Conservation (phyloP, 495 filamentous ascomycete species). For the Xeromyces bisporus region DNA sequence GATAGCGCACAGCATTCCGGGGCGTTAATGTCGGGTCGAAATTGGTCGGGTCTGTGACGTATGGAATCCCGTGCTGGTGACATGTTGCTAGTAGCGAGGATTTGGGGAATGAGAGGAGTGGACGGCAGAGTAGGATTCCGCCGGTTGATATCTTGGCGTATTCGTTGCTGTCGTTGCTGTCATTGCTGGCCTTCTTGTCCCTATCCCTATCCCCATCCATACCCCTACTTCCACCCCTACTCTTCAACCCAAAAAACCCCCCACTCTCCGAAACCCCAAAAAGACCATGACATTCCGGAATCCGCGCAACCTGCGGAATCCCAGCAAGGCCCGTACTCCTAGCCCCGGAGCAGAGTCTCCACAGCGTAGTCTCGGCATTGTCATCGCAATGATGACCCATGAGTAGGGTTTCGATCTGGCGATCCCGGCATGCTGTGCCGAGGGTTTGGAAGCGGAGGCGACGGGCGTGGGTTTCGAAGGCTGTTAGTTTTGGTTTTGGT, state of each 20-base stretch:
- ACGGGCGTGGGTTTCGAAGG: slow-evolving; percentile 68
- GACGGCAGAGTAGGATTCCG: slow-evolving; percentile 55
- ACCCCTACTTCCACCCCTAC: background rate
- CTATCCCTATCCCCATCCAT: background rate
- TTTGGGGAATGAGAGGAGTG: slow-evolving; percentile 61
- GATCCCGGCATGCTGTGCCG: slow-evolving; percentile 38
- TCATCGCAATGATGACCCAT: slow-evolving; percentile 77
- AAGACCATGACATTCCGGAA: slow-evolving; percentile 70
- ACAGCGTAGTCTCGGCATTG: slow-evolving; percentile 71
- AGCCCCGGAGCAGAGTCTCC: slow-evolving; percentile 48
- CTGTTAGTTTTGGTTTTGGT: slow-evolving; percentile 31
- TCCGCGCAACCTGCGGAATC: slow-evolving; percentile 43
- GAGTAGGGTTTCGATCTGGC: slow-evolving; percentile 37
- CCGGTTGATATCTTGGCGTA: slow-evolving; percentile 39
- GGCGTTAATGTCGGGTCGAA: slow-evolving; percentile 55
- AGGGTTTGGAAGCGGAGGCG: slow-evolving; percentile 54
- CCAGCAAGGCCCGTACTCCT: slow-evolving; percentile 48
- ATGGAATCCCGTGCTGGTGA: slow-evolving; percentile 40
- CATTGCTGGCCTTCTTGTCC: background rate
- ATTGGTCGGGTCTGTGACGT: slow-evolving; percentile 83
- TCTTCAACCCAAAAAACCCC: slow-evolving; percentile 7
- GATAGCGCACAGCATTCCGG: slow-evolving; percentile 61
- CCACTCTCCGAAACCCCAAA: slow-evolving; percentile 57
- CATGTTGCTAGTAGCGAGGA: slow-evolving; percentile 57
- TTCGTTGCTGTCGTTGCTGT: background rate